Base-by-base conservation (phyloP, 2,329 filamentous ascomycete species). In the Fusarium sterilihyphosum region DNA sequence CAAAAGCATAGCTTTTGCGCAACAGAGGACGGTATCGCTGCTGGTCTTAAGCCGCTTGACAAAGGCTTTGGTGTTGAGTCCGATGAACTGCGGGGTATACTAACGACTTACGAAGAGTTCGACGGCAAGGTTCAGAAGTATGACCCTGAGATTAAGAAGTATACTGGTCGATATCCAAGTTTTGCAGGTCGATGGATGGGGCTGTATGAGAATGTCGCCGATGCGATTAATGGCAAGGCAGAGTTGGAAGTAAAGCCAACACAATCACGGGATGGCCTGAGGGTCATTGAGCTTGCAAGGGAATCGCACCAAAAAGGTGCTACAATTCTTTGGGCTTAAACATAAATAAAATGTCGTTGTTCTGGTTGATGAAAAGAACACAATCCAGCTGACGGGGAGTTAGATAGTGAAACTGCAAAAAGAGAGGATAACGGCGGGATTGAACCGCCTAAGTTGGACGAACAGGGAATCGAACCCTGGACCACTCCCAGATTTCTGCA, bases 1-100 rank as follows among this genome's bases (percentile, higher is more conserved):
- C 90, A 86, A 57, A 77, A 79, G 37, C 80, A 78, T 41, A 77
- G 72, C 6, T 82, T 80, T 20, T 82, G 83, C 60, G 82, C 83
- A 10, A 75, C 75, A n/a, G 76, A 78, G 22, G 76, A 78, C 16
- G 65, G 76, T 6, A 77, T 75, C 17, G 63, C 53, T 3, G 53
- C 67, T 6, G 75, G 70, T 7, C 54, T 66, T 4, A 67, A 63
- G 5, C 72, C 76, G 0, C 52, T 70, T 3, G 75, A 78, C 14
- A 35, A 70, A 24, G 58, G 52, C 2, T 78, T 78, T 12, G 76
- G 75, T 7, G 41, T 63, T 5, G 76, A 78, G 38, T 35, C 65
- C 0, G 72, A 80, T 76, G 22, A 46, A 14, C 14, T 79, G 41
- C 67, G 54, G 6, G 79, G 78, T 4, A 74, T 46, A 14, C 73